Evolutionary conservation across 2,329 filamentous ascomycete genomes (phyloP), one percentile per base, ranked within the genome.

Genomic region (Emmonsiellopsis sp.): DNA sequence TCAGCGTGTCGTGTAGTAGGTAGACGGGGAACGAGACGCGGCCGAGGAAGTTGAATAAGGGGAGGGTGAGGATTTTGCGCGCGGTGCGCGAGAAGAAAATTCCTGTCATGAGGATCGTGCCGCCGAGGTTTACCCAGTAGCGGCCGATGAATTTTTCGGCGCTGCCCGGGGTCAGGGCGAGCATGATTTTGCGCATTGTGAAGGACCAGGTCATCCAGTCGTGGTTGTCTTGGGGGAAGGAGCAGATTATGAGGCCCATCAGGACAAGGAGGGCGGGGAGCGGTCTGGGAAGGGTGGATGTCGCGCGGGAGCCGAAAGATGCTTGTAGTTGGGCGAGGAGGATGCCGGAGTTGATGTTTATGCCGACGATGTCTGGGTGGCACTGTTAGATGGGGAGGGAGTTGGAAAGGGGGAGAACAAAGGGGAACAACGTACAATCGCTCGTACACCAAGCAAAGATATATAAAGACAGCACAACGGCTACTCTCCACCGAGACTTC

Each of bases 381-480:
- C 2, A 37, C 27, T 13, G 34, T 43, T 40, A 33, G 45, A 13
- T n/a, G 11, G 17, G 3, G 21, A 33, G 32, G 6, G n/a, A 9
- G 14, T 31, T 50, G 47, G 17, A 34, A 17, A 14, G 14, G 44
- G 13, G 5, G 10, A 45, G 6, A 3, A 27, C 21, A 17, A 11
- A 27, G 21, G 14, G 47, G 39, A 14, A 32, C 37, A 44, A 55
- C 60, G 45, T 52, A 64, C 62, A 56, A 48, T 59, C 54, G 10
- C 46, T 52, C 10, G 55, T 56, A 7, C 53, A 56, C 71, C 70
- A 73, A 49, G 63, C 65, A 56, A 68, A 73, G 14, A 66, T 27
- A 55, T 70, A 72, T n/a, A 73, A 62, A 6, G 64, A 59, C 13
- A 59, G 60, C 36, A 69, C 67, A 37, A 71, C 57, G 14, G 68